Conservation (phyloP, 768 basidiomycete genomes). For the Chalciporus pseudorubinellus region DNA sequence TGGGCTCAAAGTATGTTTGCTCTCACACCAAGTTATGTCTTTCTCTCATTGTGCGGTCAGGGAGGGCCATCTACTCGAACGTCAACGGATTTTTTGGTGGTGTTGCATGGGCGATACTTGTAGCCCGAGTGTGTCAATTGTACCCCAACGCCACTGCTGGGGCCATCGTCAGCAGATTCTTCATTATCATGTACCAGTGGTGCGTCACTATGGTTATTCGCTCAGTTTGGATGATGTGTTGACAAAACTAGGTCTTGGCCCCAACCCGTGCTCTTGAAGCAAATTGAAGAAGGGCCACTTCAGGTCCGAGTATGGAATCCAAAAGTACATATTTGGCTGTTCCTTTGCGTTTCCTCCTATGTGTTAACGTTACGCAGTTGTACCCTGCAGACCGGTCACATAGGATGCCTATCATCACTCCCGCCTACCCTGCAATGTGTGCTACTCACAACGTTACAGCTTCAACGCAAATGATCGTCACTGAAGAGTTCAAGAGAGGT, state of each 20-base stretch:
- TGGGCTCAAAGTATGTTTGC: constrained; percentile 89
- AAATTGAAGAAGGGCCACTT: constrained; percentile 92
- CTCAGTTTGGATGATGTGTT: constrained; percentile 24
- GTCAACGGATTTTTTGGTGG: constrained; percentile 97
- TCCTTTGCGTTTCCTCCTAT: no score
- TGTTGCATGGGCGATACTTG: constrained; percentile 97
- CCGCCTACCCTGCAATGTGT: constrained; percentile 99
- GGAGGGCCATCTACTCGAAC: constrained; percentile 95
- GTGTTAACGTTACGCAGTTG: constrained; percentile 44
- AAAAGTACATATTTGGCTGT: constrained; percentile 48
- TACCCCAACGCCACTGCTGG: constrained; percentile 95
- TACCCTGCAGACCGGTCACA: constrained; percentile 93
- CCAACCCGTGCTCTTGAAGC: constrained; percentile 94
- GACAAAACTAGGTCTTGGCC: constrained; percentile 91
- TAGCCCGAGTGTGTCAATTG: constrained; percentile 98
- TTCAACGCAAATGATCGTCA: constrained; percentile 95
- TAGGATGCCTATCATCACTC: constrained; percentile 99
- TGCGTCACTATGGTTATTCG: constrained; percentile 35
- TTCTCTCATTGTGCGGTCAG: constrained; percentile 39
- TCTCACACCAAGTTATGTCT: not conserved
- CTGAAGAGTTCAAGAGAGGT: constrained; percentile 92
- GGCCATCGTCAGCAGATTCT: constrained; percentile 95
- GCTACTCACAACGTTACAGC: constrained; percentile 96
- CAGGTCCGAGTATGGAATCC: constrained; percentile 99
- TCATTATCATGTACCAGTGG: constrained; percentile 99